A percentile compares a stretch with the other conserved stretches of the same genome.
Conservation (phyloP, 2,329 filamentous ascomycete genomes). For the Neonectria ditissima region DNA sequence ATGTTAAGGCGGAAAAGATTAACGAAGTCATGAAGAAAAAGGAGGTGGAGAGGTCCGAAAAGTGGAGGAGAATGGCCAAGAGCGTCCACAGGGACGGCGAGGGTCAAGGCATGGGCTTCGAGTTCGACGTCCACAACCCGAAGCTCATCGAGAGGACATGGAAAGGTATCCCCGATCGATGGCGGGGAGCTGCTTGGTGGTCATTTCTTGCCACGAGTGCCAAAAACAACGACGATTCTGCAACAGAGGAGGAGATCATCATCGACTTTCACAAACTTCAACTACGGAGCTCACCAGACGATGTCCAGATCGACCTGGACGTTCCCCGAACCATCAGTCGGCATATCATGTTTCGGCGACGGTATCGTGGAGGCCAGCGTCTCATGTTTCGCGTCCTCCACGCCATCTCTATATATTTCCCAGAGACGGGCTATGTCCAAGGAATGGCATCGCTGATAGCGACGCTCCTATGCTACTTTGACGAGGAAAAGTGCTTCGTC, state of each 20-base stretch:
- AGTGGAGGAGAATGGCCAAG: constrained; percentile 76
- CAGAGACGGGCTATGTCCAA: constrained; percentile 93
- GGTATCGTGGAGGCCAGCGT: constrained; percentile 92
- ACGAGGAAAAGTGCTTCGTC: constrained; percentile 92
- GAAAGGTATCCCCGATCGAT: constrained; percentile 98
- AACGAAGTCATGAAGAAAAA: constrained; percentile 70
- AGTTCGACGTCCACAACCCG: constrained; percentile 84
- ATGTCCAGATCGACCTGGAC: constrained; percentile 97
- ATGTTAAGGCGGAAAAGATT: constrained; percentile 64
- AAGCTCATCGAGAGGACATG: constrained; percentile 92
- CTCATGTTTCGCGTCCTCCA: constrained; percentile 93
- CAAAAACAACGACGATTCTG: constrained; percentile 68
- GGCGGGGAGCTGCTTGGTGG: constrained; percentile 94
- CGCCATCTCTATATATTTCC: constrained; percentile 90
- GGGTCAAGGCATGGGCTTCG: constrained; percentile 69
- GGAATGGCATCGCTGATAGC: constrained; percentile 96
- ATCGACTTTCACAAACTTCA: constrained; percentile 79
- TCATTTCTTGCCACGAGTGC: constrained; percentile 88
- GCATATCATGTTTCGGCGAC: constrained; percentile 95
- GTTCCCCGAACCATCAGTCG: constrained; percentile 94
- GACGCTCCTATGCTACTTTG: constrained; percentile 94
- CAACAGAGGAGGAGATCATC: constrained; percentile 78
- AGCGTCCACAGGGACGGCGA: constrained; percentile 62
- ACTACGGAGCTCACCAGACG: constrained; percentile 81
- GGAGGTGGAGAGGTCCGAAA: constrained; percentile 72